Evolutionary conservation across 805 yeast genomes (phyloP), one percentile per base, ranked within the genome.

Genomic region (Naumovozyma baii): DNA sequence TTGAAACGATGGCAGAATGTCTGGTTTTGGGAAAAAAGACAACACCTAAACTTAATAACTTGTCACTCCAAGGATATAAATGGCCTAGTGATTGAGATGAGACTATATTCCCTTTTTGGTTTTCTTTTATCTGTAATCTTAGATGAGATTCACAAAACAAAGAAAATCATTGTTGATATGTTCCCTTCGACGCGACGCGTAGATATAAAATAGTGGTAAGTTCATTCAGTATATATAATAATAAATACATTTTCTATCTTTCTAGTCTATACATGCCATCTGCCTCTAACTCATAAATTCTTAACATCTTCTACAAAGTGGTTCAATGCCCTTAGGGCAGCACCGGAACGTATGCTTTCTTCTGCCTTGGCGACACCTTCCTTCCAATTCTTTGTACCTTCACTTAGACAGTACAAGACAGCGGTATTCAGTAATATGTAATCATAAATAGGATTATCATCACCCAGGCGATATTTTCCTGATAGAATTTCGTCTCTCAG

Each of bases 371-470:
- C 66, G 3, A 85, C 90, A 20, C 97, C 99, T 7, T 76, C 70
- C 41, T 68, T 73, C 92, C 94, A 92, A 49, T 72, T 63, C 18
- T 58, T 59, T 2, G 86, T 78, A 5, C 67, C 56, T 2, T 94
- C 95, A 10, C 81, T 71, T 18, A 87, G 76, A 22, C 82, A 84
- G 1, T 90, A 88, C 41, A 92, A 65, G 0, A 95, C 95, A 3
- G 88, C 88, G 16, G 94, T 72, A 60, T 92, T 92, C 72, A 92
- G 62, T 41, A 90, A 60, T n/a, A 92, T 92, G 63, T 88, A 92
- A 62, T 92, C 96, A 38, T 80, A 77, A 13, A 88, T 63, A 3
- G 97, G 84, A 45, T 70, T 59, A 32, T 66, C 61, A 42, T 76
- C 67, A 18, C 74, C 69, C 29, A 66, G 61, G 4, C 68, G 64